Evolutionary conservation across 768 basidiomycete species (phyloP), one percentile per base, ranked within the genome.

Genomic region (Lactifluus volemus): DNA sequence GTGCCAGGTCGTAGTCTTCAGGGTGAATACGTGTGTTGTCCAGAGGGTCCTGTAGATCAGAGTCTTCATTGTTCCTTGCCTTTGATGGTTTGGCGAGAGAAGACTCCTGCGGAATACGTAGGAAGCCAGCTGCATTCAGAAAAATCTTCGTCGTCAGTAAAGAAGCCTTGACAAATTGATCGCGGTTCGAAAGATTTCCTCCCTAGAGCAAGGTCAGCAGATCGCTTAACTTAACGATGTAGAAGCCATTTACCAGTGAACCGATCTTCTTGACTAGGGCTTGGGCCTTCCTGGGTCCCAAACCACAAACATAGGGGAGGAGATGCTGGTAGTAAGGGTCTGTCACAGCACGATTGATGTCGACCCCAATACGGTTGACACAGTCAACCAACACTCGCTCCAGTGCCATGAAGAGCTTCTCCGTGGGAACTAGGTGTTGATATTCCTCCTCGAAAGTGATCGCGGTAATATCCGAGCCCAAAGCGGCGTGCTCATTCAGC

Each of bases 1-100:
- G 86, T 4, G 97, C 96, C 42, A 98, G 80, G 66, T 98, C 95
- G 70, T 98, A 99, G 73, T 99, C 97, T 71, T 96, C 92, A 6
- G 92, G 92, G 69, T 99, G 97, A 55, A 99, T 92, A 19, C 97
- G 89, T 41, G 95, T 98, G 69, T 86, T 85, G 69, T 99, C 97
- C 55, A 99, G 78, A 4, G 95, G 92, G 72, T 99, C 97, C 9
- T 86, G 83, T 58, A 83, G 79, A 49, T 89, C 88, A 42, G 83
- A 81, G 49, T 84, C 83, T 36, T 86, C 84, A 61, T 75, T 73
- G 53, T 80, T 78, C 41, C 80, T 78, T 48, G 81, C 79, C 72
- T 89, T 89, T 36, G 76, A 68, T 48, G 79, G 77, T 67, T 83
- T 86, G 59, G 66, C 74, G 59, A 79, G 68, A 56, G 86, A 59